phyloP scores from a whole-genome alignment of 2,329 filamentous ascomycete genomes.

The Ophiostoma tasmaniense region DNA sequence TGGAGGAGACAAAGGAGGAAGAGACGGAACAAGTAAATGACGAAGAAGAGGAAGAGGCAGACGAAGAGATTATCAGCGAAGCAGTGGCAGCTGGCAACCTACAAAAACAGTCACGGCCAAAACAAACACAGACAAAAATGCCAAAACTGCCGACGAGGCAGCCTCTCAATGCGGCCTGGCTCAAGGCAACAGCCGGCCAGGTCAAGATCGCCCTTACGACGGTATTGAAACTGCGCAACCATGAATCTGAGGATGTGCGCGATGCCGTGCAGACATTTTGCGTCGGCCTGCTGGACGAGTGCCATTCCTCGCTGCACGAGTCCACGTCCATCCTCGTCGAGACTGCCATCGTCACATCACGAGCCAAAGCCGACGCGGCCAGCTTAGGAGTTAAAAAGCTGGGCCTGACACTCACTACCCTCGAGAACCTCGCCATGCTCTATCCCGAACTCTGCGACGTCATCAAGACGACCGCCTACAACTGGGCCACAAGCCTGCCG shows the following conservation, averaged over 20 bases:
- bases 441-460: slow-evolving; percentile 46
- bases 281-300: slow-evolving; percentile 67
- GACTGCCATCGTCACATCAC: slow-evolving; percentile 57
- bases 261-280: slow-evolving; percentile 62
- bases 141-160: neutral
- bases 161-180: slow-evolving; percentile 49
- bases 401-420: slow-evolving; percentile 37
- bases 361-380: neutral
- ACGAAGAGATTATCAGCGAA: slow-evolving; percentile 20
- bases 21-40: slow-evolving; percentile 20
- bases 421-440: slow-evolving; percentile 46
- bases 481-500: slow-evolving; percentile 74
- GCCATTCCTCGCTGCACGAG: slow-evolving; percentile 61
- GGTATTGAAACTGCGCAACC: slow-evolving; percentile 64
- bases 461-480: slow-evolving; percentile 62
- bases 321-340: slow-evolving; percentile 68
- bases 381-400: slow-evolving; percentile 30
- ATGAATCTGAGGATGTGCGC: slow-evolving; percentile 61
- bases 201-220: slow-evolving; percentile 74
- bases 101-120: neutral
- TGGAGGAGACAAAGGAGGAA: slow-evolving; percentile 20
- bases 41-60: slow-evolving; percentile 17
- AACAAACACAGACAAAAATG: neutral
- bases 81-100: neutral
- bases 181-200: slow-evolving; percentile 70